Evolutionary conservation across 2,329 filamentous ascomycete species (phyloP).

Genomic region (Colletotrichum ledebouriae): DNA sequence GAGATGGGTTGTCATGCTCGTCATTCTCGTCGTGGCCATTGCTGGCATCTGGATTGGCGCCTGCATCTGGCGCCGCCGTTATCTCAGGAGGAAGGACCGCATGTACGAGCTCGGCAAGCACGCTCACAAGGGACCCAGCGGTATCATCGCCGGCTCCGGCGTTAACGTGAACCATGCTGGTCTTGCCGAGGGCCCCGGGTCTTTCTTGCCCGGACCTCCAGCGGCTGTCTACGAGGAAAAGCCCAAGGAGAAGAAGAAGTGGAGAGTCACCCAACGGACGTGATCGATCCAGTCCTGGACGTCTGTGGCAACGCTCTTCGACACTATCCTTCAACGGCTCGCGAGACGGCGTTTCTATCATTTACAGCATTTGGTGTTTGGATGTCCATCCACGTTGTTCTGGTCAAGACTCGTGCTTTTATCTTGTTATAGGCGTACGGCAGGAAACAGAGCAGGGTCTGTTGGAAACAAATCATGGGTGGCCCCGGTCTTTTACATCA

Average conservation of each 20-base stretch:
- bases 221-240: slow-evolving; percentile 53
- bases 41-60: slow-evolving; percentile 75
- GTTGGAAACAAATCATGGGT: slow-evolving; percentile 25
- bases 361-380: slow-evolving; percentile 36
- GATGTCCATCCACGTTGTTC: slow-evolving; percentile 32
- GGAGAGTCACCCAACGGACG: slow-evolving; percentile 60
- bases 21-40: slow-evolving; percentile 79
- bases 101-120: slow-evolving; percentile 64
- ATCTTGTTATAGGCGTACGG: slow-evolving; percentile 34
- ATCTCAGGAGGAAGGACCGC: slow-evolving; percentile 77
- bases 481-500: slow-evolving; percentile 4
- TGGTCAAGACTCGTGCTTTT: slow-evolving; percentile 27
- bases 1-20: slow-evolving; percentile 86
- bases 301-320: slow-evolving; percentile 11
- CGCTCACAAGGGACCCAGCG: slow-evolving; percentile 49
- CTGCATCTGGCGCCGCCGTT: slow-evolving; percentile 79
- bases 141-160: slow-evolving; percentile 51
- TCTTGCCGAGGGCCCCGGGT: slow-evolving; percentile 47
- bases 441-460: slow-evolving; percentile 15
- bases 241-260: slow-evolving; percentile 61
- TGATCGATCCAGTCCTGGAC: slow-evolving; percentile 45
- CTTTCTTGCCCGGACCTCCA: slow-evolving; percentile 50
- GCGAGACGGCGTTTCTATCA: slow-evolving; percentile 38
- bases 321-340: slow-evolving; percentile 32
- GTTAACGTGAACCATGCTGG: slow-evolving; percentile 44